These are phyloP conservation scores for Penicillium turbatum DNA, from an alignment of 495 filamentous ascomycete species.

Conservation along the genomic window DNA sequence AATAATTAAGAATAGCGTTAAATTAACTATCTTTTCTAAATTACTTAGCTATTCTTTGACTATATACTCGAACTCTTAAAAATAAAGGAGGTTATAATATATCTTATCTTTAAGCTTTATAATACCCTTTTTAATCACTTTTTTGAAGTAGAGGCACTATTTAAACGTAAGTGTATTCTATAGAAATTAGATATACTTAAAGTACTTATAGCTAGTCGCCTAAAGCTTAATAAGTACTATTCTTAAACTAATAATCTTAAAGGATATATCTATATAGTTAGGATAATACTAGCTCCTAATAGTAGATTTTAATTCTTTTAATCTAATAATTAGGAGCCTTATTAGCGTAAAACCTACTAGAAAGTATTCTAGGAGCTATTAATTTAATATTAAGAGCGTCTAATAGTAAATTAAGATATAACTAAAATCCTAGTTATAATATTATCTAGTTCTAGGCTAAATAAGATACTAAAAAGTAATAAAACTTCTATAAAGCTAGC, in stretches of 20 bases:
- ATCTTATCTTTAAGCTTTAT: constrained; percentile 5
- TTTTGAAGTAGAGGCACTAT: background rate
- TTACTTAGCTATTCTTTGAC: constrained; percentile 1
- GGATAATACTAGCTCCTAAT: constrained; percentile 2
- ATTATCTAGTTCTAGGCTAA: background rate
- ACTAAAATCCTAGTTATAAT: background rate
- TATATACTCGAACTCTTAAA: constrained; percentile 2
- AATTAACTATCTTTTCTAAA: constrained; percentile 1
- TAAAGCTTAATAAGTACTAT: constrained; percentile 12
- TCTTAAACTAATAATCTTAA: constrained; percentile 4
- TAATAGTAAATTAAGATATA: background rate
- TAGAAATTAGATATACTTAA: background rate
- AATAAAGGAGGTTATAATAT: background rate
- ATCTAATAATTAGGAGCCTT: background rate
- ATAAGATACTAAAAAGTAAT: background rate
- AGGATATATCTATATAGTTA: constrained; percentile 8
- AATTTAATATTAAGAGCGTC: background rate
- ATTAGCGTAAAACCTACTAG: background rate
- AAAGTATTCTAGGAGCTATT: background rate
- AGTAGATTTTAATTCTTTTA: constrained; percentile 13
- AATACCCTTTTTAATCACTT: constrained; percentile 1
- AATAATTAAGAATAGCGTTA: background rate
- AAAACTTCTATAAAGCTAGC: background rate
- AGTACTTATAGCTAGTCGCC: background rate
- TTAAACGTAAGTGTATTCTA: background rate